Base-by-base conservation (phyloP, 441 rosid genomes). In the Mallotus repandus region DNA sequence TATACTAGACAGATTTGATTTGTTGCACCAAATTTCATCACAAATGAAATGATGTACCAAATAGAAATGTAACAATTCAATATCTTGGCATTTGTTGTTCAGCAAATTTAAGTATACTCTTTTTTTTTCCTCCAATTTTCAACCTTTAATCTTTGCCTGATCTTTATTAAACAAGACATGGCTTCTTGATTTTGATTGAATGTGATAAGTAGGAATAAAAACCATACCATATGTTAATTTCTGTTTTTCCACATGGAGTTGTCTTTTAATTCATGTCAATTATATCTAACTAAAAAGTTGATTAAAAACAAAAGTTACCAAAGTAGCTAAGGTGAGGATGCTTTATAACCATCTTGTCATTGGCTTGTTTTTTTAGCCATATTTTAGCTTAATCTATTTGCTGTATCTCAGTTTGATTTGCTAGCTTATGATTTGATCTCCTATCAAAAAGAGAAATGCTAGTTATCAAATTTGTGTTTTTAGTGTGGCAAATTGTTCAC, bases 141-240 rank as follows among this genome's bases (percentile, higher is more conserved):
- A 71, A 21, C 38, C 54, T 9, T 72, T 72, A 32, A 38, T 29
- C 38, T n/a, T 54, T 63, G 45, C 54, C 69, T 52, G 0, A 5
- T 63, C 55, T 72, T 72, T 14, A 63, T 72, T 22, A 7, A 35
- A 22, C 75, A 63, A 63, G 75, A 45, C 41, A 72, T 62, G 67
- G 53, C 22, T 41, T 72, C 13, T 38, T 49, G 25, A 22, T 15
- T 11, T 71, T 71, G 21, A 25, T 29, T 45, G 45, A 14, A 4
- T 64, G 9, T 64, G 68, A 64, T 21, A 19, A 64, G 68, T 18
- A 18, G 1, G 9, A 41, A 63, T 1, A 45, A 64, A 7, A n/a
- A n/a, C 22, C 11, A 25, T 25, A 63, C 16, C 67, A 49, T 22
- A 52, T n/a, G 48, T 69, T 69, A 41, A 8, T 69, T 67, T 41